Percentiles rank a stretch among this genome's conserved stretches.
Conservation (phyloP, 1,284 basidiomycete species). For the Exobasidium cylindrosporum region DNA sequence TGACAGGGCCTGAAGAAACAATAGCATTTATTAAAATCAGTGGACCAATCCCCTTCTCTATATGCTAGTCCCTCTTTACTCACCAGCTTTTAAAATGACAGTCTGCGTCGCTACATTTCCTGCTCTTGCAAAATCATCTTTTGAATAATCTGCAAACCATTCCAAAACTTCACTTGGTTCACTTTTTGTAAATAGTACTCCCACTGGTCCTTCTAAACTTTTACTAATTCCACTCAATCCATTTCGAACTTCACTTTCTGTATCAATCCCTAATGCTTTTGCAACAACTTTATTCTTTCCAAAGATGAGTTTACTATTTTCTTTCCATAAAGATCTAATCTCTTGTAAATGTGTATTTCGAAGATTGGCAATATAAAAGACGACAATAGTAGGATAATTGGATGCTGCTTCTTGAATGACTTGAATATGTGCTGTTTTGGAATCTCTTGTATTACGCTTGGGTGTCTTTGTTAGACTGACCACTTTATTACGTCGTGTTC, state of each 20-base stretch:
- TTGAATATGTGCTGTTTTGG: constrained; percentile 78
- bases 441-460: constrained; percentile 62
- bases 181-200: constrained; percentile 85
- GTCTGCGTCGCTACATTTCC: constrained; percentile 76
- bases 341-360: constrained; percentile 91
- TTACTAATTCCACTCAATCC: constrained; percentile 77
- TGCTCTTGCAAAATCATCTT: constrained; percentile 85
- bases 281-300: constrained; percentile 90
- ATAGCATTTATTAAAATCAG: no score
- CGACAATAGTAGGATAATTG: constrained; percentile 89
- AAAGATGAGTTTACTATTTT: constrained; percentile 71
- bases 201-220: constrained; percentile 89
- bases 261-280: constrained; percentile 84
- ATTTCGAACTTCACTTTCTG: constrained; percentile 78
- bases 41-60: background rate
- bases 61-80: background rate
- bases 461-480: constrained; percentile 62
- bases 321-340: constrained; percentile 88
- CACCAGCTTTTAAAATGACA: constrained; percentile 69
- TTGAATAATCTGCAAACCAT: constrained; percentile 89
- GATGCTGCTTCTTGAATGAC: constrained; percentile 64
- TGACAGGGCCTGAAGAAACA: constrained; percentile 34
- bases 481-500: constrained; percentile 56
- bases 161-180: constrained; percentile 82
- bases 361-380: constrained; percentile 92